Percentiles rank a stretch among this genome's conserved stretches.
phyloP scores from a whole-genome alignment of 305 asterid genomes.

The Caryopteris hybrid region DNA sequence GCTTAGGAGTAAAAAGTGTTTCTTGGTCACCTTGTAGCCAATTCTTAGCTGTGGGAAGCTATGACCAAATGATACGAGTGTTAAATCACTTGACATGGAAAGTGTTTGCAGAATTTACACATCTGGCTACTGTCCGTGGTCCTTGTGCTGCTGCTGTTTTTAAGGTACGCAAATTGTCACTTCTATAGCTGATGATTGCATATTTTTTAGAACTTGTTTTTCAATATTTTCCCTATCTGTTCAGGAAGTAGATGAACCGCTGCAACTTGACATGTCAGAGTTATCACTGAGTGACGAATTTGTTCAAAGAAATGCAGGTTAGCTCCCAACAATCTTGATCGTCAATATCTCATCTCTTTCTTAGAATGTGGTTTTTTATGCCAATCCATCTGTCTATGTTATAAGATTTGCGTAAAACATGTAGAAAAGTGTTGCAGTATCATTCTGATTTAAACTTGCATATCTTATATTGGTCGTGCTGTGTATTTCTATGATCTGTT shows the following conservation, averaged over 20 bases:
- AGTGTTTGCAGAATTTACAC: slow-evolving; percentile 96
- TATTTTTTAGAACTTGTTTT: neutral
- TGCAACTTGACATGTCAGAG: slow-evolving; percentile 87
- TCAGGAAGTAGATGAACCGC: slow-evolving; percentile 98
- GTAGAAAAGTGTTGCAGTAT: too few species aligned
- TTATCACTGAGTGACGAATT: slow-evolving; percentile 69
- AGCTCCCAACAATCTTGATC: slow-evolving; percentile 26
- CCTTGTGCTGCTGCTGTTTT: slow-evolving; percentile 96
- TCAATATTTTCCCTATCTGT: slow-evolving; percentile 1
- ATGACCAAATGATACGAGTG: slow-evolving; percentile 96
- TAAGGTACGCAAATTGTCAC: slow-evolving; percentile 47
- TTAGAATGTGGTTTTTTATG: too few species aligned
- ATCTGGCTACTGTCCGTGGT: slow-evolving; percentile 72
- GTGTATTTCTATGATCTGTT: neutral
- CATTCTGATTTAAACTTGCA: neutral
- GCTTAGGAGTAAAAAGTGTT: slow-evolving; percentile 92
- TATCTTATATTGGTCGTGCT: neutral
- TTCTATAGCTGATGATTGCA: slow-evolving; percentile 5
- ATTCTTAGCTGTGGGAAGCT: slow-evolving; percentile 94
- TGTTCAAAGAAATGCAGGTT: slow-evolving; percentile 60
- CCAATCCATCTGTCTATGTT: too few species aligned
- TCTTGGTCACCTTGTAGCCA: slow-evolving; percentile 98
- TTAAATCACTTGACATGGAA: slow-evolving; percentile 99
- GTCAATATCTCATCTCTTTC: neutral
- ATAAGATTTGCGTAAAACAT: too few species aligned